Conservation (phyloP, 1,139 yeast species). For the Blastobotrys serpentis region DNA sequence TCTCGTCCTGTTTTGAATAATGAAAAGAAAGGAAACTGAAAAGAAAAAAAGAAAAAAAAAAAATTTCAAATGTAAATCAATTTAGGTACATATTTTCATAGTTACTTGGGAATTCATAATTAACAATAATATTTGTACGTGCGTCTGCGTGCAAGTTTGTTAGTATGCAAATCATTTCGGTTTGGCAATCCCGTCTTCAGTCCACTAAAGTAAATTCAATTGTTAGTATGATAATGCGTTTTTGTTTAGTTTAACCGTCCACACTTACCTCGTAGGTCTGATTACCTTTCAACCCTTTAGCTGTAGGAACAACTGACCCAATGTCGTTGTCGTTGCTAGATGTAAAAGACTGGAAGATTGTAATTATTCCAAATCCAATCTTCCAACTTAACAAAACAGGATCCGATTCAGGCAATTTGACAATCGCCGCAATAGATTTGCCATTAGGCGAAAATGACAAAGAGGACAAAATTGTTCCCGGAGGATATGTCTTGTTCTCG, state of each 20-base stretch:
- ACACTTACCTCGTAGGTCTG: conserved; percentile 1
- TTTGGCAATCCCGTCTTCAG: conserved; percentile 4
- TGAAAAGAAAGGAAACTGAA: neutral
- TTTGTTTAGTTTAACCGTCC: neutral
- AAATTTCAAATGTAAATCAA: neutral
- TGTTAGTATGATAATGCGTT: neutral
- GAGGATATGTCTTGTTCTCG: conserved; percentile 11
- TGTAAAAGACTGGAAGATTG: conserved; percentile 20
- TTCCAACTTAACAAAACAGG: conserved; percentile 19
- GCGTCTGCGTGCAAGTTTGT: too few relatives aligned
- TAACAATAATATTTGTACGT: neutral
- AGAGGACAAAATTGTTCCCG: conserved; percentile 12
- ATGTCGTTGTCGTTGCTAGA: conserved; percentile 1
- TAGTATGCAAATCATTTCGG: neutral
- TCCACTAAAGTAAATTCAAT: neutral
- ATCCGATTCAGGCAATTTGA: conserved; percentile 6
- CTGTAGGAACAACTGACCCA: neutral
- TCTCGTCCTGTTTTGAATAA: too few relatives aligned
- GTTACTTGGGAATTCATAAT: neutral
- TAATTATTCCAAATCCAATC: conserved; percentile 23
- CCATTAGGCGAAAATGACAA: conserved; percentile 32
- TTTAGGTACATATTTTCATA: neutral
- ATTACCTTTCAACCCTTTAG: neutral
- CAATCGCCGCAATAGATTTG: conserved; percentile 26
- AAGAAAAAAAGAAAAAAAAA: neutral